These are phyloP conservation scores for Kodamaea hsintzibuensis DNA, from an alignment of 805 yeast genomes.

Conservation along the genomic window DNA sequence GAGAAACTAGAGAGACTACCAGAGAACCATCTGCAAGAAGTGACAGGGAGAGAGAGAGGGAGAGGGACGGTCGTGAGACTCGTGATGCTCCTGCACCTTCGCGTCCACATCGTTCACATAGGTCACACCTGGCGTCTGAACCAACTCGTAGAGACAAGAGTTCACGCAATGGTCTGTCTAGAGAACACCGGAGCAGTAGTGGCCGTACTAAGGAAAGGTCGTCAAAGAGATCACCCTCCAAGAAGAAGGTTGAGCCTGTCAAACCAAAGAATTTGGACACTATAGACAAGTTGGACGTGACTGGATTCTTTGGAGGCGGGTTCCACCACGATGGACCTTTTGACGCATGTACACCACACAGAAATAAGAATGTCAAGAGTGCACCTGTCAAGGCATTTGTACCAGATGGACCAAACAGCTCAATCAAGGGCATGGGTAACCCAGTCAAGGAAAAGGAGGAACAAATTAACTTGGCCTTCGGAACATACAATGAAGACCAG, in stretches of 20 bases:
- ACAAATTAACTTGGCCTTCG: conserved; percentile 76
- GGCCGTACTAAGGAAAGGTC: conserved; percentile 10
- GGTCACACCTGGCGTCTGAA: conserved; percentile 13
- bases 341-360: conserved; percentile 96
- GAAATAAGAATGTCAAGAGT: conserved; percentile 70
- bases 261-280: conserved; percentile 82
- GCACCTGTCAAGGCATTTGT: conserved; percentile 98
- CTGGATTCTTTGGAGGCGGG: conserved; percentile 89
- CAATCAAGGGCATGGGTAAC: conserved; percentile 66
- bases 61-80: conserved; percentile 11
- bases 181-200: conserved; percentile 15
- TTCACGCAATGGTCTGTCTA: conserved; percentile 3
- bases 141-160: conserved; percentile 15
- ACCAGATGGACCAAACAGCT: conserved; percentile 88
- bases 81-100: not conserved
- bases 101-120: conserved; percentile 9
- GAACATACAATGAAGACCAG: conserved; percentile 55
- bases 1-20: conserved; percentile 13
- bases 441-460: conserved; percentile 46
- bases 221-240: conserved; percentile 36
- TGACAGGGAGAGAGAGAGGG: no score
- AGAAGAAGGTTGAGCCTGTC: conserved; percentile 44
- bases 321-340: conserved; percentile 99
- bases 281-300: conserved; percentile 93
- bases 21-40: no score